These are phyloP conservation scores for Linanthus parryae DNA, from an alignment of 148 eudicot species.

Conservation along the genomic window DNA sequence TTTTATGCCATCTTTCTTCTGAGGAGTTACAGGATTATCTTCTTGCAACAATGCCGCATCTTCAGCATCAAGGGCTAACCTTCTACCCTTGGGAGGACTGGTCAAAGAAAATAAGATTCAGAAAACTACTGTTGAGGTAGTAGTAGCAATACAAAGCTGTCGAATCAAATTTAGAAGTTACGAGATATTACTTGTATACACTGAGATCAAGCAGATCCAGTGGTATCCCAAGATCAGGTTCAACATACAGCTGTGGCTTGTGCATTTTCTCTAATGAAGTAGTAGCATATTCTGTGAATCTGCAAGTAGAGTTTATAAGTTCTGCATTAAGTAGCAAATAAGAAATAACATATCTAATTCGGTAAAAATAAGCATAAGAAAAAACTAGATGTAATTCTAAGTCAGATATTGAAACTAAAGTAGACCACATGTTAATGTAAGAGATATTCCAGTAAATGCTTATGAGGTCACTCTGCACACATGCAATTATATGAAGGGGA, in stretches of 20 bases:
- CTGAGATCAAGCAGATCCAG: constrained; percentile 98
- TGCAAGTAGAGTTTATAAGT: constrained; percentile 31
- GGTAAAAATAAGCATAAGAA: background rate
- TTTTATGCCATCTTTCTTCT: constrained; percentile 79
- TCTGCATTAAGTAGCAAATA: too few species aligned
- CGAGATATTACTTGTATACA: constrained; percentile 69
- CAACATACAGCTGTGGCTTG: constrained; percentile 84
- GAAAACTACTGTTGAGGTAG: background rate
- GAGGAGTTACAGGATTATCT: constrained; percentile 72
- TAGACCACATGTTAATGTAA: too few species aligned
- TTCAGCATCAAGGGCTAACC: constrained; percentile 65
- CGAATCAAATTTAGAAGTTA: constrained; percentile 8
- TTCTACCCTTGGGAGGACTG: constrained; percentile 75
- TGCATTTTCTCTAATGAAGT: constrained; percentile 92
- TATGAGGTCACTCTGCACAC: too few species aligned
- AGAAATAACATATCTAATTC: background rate
- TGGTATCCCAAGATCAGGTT: constrained; percentile 96
- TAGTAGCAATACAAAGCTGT: too few species aligned
- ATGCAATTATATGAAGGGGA: too few species aligned
- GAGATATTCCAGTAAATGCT: too few species aligned
- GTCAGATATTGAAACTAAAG: too few species aligned
- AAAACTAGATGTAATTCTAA: background rate
- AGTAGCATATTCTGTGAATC: constrained; percentile 68
- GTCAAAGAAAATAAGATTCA: constrained; percentile 8
- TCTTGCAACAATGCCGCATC: constrained; percentile 84